Conservation (phyloP, 2,329 filamentous ascomycete species). For the Taxawa tesnikishii region DNA sequence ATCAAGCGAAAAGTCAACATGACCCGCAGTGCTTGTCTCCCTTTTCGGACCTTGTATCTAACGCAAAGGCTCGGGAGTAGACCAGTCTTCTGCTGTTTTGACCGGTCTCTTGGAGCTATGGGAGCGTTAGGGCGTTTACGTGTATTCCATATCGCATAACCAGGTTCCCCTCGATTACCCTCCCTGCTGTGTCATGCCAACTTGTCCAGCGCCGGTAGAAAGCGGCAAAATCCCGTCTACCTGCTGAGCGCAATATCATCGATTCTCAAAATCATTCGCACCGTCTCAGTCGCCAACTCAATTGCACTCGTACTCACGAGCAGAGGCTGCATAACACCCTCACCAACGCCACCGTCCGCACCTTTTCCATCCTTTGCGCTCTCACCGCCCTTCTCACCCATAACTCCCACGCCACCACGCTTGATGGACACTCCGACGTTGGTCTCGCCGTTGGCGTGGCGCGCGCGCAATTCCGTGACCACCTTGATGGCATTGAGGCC, state of each 20-base stretch:
- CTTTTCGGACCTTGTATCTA: no score
- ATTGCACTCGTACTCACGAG: slow-evolving; percentile 96
- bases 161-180: no score
- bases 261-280: slow-evolving; percentile 80
- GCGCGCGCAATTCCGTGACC: slow-evolving; percentile 86
- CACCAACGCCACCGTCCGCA: slow-evolving; percentile 12
- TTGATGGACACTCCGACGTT: slow-evolving; percentile 98
- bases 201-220: no score
- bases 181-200: no score
- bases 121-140: no score
- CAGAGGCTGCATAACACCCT: slow-evolving; percentile 79
- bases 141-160: no score
- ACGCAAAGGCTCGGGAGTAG: no score
- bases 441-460: slow-evolving; percentile 88
- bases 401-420: slow-evolving; percentile 89
- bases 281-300: slow-evolving; percentile 92
- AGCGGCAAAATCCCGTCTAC: no score
- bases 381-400: slow-evolving; percentile 49
- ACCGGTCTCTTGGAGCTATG: no score
- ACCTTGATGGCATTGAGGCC: slow-evolving; percentile 98
- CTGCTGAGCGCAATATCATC: slow-evolving; percentile 48
- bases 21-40: no score
- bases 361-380: slow-evolving; percentile 12
- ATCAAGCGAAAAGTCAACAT: no score
- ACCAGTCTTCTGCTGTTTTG: no score